phyloP scores from a whole-genome alignment of 371 early-diverging fungal species.

The Enterocytospora artemiae region DNA sequence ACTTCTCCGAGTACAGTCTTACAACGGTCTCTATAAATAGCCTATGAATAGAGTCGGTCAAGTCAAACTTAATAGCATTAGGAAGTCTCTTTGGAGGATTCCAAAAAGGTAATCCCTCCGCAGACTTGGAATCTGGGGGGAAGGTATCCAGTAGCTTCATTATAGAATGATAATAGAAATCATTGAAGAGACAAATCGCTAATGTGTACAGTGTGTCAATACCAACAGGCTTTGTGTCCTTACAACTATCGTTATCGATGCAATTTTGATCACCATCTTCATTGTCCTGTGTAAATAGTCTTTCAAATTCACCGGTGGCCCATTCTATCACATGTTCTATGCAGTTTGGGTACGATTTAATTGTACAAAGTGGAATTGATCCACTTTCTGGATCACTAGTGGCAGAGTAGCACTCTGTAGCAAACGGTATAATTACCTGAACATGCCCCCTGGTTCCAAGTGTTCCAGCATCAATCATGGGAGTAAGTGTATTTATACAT shows the following conservation, averaged over 20 bases:
- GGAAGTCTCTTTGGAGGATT: slow-evolving; percentile 94
- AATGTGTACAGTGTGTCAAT: slow-evolving; percentile 71
- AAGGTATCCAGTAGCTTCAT: slow-evolving; percentile 54
- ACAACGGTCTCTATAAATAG: slow-evolving; percentile 80
- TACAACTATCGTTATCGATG: background rate
- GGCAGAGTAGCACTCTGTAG: slow-evolving; percentile 94
- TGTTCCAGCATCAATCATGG: slow-evolving; percentile 93
- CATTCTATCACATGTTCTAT: slow-evolving; percentile 98
- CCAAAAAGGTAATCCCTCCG: slow-evolving; percentile 87
- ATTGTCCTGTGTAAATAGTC: slow-evolving; percentile 62
- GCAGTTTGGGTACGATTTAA: slow-evolving; percentile 95
- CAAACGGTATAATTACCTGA: slow-evolving; percentile 62
- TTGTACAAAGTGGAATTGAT: slow-evolving; percentile 93
- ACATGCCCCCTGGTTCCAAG: slow-evolving; percentile 99
- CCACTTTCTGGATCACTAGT: slow-evolving; percentile 96
- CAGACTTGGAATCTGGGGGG: slow-evolving; percentile 62
- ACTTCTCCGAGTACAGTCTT: slow-evolving; percentile 67
- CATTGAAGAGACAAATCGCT: slow-evolving; percentile 40
- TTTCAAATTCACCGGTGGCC: slow-evolving; percentile 92
- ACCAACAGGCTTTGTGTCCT: background rate
- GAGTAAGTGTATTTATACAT: slow-evolving; percentile 83
- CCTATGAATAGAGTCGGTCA: slow-evolving; percentile 67
- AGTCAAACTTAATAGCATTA: slow-evolving; percentile 59
- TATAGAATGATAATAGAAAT: slow-evolving; percentile 44
- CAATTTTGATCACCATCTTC: slow-evolving; percentile 16